Percentiles rank a stretch among this genome's conserved stretches.
Conservation (phyloP, 1,284 basidiomycete species). For the Apiotrichum gracile region DNA sequence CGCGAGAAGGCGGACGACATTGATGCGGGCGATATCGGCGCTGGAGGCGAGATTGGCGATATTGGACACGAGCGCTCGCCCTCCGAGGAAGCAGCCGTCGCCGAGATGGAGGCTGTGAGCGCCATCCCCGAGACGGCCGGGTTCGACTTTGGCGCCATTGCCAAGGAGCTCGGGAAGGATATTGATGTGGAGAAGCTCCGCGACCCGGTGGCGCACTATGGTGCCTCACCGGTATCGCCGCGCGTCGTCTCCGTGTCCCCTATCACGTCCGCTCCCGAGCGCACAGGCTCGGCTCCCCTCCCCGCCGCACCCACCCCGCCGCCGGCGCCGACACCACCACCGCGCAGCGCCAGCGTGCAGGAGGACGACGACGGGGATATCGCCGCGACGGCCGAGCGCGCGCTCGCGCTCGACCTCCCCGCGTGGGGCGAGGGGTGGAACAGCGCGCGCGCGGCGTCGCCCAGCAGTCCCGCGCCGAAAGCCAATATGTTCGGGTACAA, state of each 20-base stretch:
- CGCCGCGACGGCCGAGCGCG: slow-evolving; percentile 13
- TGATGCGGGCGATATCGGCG: slow-evolving; percentile 29
- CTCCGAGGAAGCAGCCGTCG: slow-evolving; percentile 10
- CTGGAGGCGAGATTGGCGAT: slow-evolving; percentile 35
- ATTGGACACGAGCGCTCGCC: slow-evolving; percentile 28
- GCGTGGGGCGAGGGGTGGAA: slow-evolving; percentile 1
- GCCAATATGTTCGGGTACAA: slow-evolving; percentile 31
- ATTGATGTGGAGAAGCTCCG: slow-evolving; percentile 39
- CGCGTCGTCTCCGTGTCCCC: neutral
- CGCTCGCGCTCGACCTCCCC: slow-evolving; percentile 12
- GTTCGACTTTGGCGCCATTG: slow-evolving; percentile 48
- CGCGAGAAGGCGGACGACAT: slow-evolving; percentile 20
- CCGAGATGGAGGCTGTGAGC: slow-evolving; percentile 27
- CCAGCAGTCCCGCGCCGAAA: slow-evolving; percentile 4
- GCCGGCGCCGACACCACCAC: neutral
- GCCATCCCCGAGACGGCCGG: slow-evolving; percentile 36
- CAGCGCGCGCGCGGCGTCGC: neutral
- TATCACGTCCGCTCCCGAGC: slow-evolving; percentile 4
- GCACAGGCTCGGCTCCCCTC: slow-evolving; percentile 26
- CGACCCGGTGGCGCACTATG: slow-evolving; percentile 11
- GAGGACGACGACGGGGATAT: slow-evolving; percentile 31
- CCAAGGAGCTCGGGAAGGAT: slow-evolving; percentile 45
- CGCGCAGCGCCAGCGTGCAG: neutral
- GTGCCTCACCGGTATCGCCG: neutral
- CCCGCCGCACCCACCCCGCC: slow-evolving; percentile 1